These are phyloP conservation scores for Delitschia confertaspora DNA, from an alignment of 495 filamentous ascomycete genomes.

Conservation along the genomic window DNA sequence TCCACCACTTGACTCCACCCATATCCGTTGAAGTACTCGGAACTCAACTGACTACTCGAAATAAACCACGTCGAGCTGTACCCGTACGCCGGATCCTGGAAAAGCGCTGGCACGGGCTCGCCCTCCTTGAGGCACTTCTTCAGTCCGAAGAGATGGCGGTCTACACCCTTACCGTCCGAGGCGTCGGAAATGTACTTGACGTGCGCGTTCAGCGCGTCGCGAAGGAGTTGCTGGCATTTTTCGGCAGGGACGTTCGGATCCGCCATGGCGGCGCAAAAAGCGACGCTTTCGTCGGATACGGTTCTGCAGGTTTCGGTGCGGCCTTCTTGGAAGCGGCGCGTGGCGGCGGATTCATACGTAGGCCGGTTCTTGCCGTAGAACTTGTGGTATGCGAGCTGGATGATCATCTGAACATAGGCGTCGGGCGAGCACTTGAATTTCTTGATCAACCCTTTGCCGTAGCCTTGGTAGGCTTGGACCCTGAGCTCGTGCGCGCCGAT, in stretches of 20 bases:
- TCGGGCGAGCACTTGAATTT: slow-evolving; percentile 98
- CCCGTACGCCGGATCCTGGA: slow-evolving; percentile 71
- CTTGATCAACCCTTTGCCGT: slow-evolving; percentile 98
- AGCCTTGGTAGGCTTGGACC: slow-evolving; percentile 92
- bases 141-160: slow-evolving; percentile 92
- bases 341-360: slow-evolving; percentile 95
- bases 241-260: slow-evolving; percentile 53
- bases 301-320: slow-evolving; percentile 93
- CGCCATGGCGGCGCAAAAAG: slow-evolving; percentile 80
- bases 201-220: slow-evolving; percentile 70
- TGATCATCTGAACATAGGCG: slow-evolving; percentile 96
- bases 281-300: slow-evolving; percentile 84
- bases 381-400: slow-evolving; percentile 97
- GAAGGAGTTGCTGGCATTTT: slow-evolving; percentile 63
- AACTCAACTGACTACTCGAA: slow-evolving; percentile 79
- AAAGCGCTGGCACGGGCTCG: slow-evolving; percentile 74
- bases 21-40: slow-evolving; percentile 98
- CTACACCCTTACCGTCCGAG: slow-evolving; percentile 84
- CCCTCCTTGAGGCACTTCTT: slow-evolving; percentile 81
- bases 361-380: slow-evolving; percentile 98
- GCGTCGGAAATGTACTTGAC: slow-evolving; percentile 84
- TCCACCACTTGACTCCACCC: slow-evolving; percentile 99
- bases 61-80: slow-evolving; percentile 89
- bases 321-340: slow-evolving; percentile 88
- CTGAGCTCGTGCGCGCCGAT: slow-evolving; percentile 83